Evolutionary conservation across 2,329 filamentous ascomycete genomes (phyloP).

Genomic region (Emmonsiellopsis sp.): DNA sequence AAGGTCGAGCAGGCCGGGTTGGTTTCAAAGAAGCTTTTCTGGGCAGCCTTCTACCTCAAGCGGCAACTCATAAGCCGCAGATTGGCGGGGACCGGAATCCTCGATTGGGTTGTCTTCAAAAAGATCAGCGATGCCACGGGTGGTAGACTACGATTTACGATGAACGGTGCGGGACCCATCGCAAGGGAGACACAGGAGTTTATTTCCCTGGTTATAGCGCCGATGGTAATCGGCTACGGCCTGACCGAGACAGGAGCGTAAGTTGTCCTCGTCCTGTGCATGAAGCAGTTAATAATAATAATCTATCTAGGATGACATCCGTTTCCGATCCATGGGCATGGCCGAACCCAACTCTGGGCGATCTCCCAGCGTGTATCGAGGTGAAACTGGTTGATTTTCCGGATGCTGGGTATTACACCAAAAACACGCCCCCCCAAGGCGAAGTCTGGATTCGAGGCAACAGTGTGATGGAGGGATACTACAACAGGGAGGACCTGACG

Average conservation of each 20-base stretch:
- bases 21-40: constrained; percentile 68
- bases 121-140: constrained; percentile 86
- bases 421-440: constrained; percentile 70
- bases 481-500: constrained; percentile 78
- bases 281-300: background rate
- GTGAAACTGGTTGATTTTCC: constrained; percentile 85
- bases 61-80: constrained; percentile 46
- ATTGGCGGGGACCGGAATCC: constrained; percentile 47
- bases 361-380: constrained; percentile 67
- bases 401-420: constrained; percentile 75
- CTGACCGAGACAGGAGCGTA: constrained; percentile 80
- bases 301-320: constrained; percentile 28
- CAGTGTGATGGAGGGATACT: constrained; percentile 68
- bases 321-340: constrained; percentile 67
- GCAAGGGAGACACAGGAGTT: constrained; percentile 80
- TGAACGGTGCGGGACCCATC: constrained; percentile 91
- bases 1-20: constrained; percentile 63
- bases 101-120: constrained; percentile 83
- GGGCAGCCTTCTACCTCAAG: constrained; percentile 54
- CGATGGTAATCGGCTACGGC: constrained; percentile 91
- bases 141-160: constrained; percentile 73
- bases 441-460: constrained; percentile 83
- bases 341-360: constrained; percentile 67
- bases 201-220: constrained; percentile 80
- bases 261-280: constrained; percentile 20